Evolutionary conservation across 2,329 filamentous ascomycete genomes (phyloP), one percentile per base, ranked within the genome.

Genomic region (Penicillium griseofulvum): DNA sequence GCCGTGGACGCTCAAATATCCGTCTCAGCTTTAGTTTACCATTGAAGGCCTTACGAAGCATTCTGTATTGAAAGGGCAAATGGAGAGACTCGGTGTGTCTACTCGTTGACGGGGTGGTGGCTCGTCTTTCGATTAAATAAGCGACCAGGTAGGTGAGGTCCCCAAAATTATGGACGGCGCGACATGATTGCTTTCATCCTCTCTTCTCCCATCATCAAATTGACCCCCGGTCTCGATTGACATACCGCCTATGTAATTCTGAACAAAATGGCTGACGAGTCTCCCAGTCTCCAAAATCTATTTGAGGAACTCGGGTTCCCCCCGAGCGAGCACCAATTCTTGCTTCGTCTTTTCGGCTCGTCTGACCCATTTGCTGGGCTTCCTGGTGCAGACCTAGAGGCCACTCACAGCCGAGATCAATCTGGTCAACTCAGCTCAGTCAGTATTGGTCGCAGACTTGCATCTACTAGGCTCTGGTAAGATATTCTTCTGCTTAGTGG

Each of bases 291-390:
- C 7, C 2, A 29, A 5, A 9, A 48, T 3, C 10, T 53, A 5
- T 26, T 53, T 22, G 50, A 53, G 19, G 50, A 49, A 16, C 36
- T 53, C 19, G 50, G 50, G 5, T 33, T 53, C 31, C 9, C 22
- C 5, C 19, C 36, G 16, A 53, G 36, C 22, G 50, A 53, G 10
- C 43, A 49, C 6, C 33, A 26, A 17, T 53, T 48, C n/a, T 14
- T 53, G 19, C 19, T 48, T 22, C 50, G 36, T 17, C 50, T 53
- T 5, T 39, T 41, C 24, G 14, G 36, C 12, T 34, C 49, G 4
- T 45, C 43, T 9, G 43, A 53, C 33, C 50, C 50, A 33, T 53
- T 53, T 28, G 16, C 36, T 19, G 43, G 28, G 12, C 43, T 48
- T 17, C 19, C 50, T 24, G 6, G 22, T 31, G 12, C 49, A 31